phyloP scores from a whole-genome alignment of 148 eudicot genomes.

The Persicaria maculosa region DNA sequence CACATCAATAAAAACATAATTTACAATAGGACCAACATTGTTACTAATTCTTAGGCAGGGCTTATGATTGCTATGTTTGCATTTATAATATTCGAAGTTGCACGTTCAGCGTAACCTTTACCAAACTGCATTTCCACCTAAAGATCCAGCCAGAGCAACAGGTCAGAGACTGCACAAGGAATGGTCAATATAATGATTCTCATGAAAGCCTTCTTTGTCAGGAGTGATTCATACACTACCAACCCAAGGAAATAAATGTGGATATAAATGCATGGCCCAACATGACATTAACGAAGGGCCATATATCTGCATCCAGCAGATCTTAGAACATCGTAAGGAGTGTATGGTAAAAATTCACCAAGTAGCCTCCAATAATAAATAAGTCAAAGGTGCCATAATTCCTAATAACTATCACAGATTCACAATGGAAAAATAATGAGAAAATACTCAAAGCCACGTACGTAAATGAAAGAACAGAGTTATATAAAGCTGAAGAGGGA shows the following conservation, averaged over 20 bases:
- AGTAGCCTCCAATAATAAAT: background rate
- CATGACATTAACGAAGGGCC: too few relatives aligned
- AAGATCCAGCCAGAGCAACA: background rate
- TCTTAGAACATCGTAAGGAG: background rate
- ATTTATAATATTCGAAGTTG: background rate
- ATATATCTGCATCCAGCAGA: background rate
- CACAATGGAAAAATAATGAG: background rate
- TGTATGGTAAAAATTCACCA: background rate
- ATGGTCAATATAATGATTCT: background rate
- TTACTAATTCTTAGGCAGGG: background rate
- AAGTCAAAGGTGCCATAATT: background rate
- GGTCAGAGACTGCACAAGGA: background rate
- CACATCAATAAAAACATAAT: background rate
- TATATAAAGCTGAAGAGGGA: background rate
- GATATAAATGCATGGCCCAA: too few relatives aligned
- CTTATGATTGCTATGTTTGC: background rate
- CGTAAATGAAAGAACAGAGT: background rate
- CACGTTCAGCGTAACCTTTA: background rate
- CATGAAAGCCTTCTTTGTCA: background rate
- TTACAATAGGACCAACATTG: background rate
- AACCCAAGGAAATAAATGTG: background rate
- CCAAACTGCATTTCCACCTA: background rate
- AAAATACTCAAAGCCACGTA: background rate
- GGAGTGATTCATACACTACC: background rate
- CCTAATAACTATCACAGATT: background rate